Evolutionary conservation across 1,284 basidiomycete species (phyloP).

Genomic region (Wolfiporia cocos): DNA sequence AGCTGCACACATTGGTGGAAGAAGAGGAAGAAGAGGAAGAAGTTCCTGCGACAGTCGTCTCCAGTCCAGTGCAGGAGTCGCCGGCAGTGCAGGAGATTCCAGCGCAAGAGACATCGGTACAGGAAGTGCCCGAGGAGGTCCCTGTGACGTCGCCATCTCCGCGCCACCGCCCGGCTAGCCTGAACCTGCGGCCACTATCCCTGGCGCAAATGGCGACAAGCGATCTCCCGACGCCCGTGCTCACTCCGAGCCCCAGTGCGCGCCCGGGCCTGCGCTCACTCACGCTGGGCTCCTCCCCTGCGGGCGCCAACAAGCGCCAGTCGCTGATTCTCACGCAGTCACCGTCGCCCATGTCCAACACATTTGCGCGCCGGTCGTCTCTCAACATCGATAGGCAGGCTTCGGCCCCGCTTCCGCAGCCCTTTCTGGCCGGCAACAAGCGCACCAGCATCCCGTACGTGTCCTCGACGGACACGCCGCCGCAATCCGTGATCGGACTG

Average conservation of each 20-base stretch:
- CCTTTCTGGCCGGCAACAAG: slow-evolving; percentile 11
- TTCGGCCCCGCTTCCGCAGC: slow-evolving; percentile 5
- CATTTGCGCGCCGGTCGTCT: slow-evolving; percentile 22
- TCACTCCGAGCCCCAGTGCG: slow-evolving; percentile 39
- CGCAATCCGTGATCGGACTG: slow-evolving; percentile 38
- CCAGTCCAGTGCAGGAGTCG: no score
- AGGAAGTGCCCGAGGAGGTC: slow-evolving; percentile 12
- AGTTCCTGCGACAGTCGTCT: slow-evolving; percentile 20
- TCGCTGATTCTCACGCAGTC: slow-evolving; percentile 21
- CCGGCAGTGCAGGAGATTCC: no score
- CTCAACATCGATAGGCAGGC: slow-evolving; percentile 22
- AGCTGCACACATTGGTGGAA: slow-evolving; percentile 69
- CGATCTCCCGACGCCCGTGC: slow-evolving; percentile 49
- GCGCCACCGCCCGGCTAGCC: slow-evolving; percentile 54
- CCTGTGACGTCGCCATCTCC: slow-evolving; percentile 28
- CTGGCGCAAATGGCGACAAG: slow-evolving; percentile 36
- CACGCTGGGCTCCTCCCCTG: slow-evolving; percentile 39
- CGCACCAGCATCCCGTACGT: slow-evolving; percentile 73
- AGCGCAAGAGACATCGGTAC: no score
- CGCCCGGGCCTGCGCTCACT: slow-evolving; percentile 41
- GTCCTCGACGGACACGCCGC: slow-evolving; percentile 35
- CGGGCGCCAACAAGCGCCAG: slow-evolving; percentile 21
- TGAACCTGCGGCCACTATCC: slow-evolving; percentile 67
- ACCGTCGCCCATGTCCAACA: slow-evolving; percentile 15
- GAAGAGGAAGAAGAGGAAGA: slow-evolving; percentile 78